Base-by-base conservation (phyloP, 163 green algal genomes). In the Scenedesmus sp. region DNA sequence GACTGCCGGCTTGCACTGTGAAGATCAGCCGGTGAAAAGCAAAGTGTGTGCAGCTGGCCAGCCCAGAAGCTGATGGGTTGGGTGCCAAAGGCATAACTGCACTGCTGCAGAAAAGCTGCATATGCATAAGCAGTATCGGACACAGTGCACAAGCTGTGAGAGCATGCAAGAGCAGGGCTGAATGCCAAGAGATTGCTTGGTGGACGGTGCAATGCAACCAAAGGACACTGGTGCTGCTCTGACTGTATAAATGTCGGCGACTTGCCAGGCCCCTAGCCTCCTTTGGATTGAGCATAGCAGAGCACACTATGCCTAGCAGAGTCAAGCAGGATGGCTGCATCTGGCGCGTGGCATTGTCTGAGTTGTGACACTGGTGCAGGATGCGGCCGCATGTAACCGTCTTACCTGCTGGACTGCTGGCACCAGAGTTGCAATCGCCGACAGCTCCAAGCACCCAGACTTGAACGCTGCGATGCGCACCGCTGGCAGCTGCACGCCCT, bases 21-120 rank as follows among this genome's bases (percentile, higher is more conserved):
- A 79, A 79, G 70, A 16, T 1, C 1, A 79, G 23, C 2, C 13
- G 4, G 2, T 2, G 4, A 6, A 1, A 13, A 8, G 23, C 70
- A 52, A 76, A 79, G 70, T 79, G 70, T 52, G 70, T 79, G 54
- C 81, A 84, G 34, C 12, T 59, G 76, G 12, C 12, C 34, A 23
- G 46, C 9, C 76, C 26, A 34, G 34, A 2, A 16, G 26, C 8
- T 16, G 26, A 56, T 54, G 9, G 26, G n/a, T 4, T 56, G 74
- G 8, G 8, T 12, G 34, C 26, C 0, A 57, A 9, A 3, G 46
- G 13, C 2, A 23, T 34, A 57, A 9, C 13, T 13, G 34, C 34
- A n/a, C 20, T 12, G 34, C 76, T 84, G 76, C 76, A 84, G 76
- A 26, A 79, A 23, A 57, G 76, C 76, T 59, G 76, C 76, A 84